Evolutionary conservation across 176 grass and related monocot species (phyloP).

Genomic region (Rhynchospora breviuscula): DNA sequence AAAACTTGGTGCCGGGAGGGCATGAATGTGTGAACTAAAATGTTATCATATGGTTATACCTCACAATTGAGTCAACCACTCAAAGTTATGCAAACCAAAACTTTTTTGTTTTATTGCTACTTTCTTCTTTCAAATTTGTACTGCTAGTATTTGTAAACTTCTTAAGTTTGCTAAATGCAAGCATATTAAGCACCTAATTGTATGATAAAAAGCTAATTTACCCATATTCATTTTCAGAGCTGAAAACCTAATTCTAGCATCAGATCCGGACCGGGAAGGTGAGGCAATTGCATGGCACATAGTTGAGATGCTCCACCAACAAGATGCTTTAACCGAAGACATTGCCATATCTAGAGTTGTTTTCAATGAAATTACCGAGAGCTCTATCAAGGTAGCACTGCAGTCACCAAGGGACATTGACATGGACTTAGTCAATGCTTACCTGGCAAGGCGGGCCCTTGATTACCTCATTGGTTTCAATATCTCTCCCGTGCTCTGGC

Average conservation of each 20-base stretch:
- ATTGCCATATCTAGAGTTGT: conserved; percentile 75
- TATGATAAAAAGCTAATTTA: background rate
- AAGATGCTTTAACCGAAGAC: conserved; percentile 51
- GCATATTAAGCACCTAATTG: background rate
- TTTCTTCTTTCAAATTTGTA: no score
- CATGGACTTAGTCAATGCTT: conserved; percentile 94
- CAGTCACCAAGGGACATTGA: conserved; percentile 63
- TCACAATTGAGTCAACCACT: background rate
- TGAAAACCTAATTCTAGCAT: conserved; percentile 92
- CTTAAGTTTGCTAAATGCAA: background rate
- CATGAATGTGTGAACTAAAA: background rate
- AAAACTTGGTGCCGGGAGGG: background rate
- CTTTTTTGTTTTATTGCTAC: no score
- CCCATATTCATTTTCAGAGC: conserved; percentile 46
- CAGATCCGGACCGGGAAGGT: conserved; percentile 98
- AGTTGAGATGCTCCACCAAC: conserved; percentile 91
- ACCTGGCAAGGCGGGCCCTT: conserved; percentile 85
- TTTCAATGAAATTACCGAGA: conserved; percentile 94
- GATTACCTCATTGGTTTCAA: conserved; percentile 97
- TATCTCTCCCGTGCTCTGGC: conserved; percentile 94
- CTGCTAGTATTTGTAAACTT: background rate
- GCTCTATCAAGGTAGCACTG: conserved; percentile 58
- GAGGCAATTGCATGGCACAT: conserved; percentile 99
- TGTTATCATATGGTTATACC: background rate
- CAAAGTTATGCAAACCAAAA: background rate